Evolutionary conservation across 2,329 filamentous ascomycete genomes (phyloP).

Genomic region (Calonectria honghensis): DNA sequence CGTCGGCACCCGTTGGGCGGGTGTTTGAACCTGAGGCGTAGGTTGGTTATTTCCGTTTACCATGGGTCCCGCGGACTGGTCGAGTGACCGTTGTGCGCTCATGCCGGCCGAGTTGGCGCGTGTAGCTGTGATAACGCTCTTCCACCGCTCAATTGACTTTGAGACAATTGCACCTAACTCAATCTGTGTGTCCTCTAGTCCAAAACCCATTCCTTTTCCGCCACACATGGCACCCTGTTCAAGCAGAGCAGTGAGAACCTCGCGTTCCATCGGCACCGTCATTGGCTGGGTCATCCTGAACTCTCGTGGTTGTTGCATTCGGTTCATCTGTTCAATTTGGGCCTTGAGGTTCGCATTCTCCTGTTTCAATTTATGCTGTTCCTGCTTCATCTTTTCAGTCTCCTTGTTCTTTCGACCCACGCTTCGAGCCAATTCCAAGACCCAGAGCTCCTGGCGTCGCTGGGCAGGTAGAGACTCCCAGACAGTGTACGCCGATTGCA

Average conservation of each 20-base stretch:
- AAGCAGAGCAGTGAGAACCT: conserved; percentile 67
- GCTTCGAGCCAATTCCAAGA: conserved; percentile 76
- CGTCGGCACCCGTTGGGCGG: conserved; percentile 45
- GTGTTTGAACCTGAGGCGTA: conserved; percentile 48
- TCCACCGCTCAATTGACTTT: conserved; percentile 77
- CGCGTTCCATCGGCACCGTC: conserved; percentile 71
- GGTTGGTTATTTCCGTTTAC: conserved; percentile 46
- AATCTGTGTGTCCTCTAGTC: conserved; percentile 69
- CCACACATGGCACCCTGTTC: conserved; percentile 65
- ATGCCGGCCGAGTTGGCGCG: conserved; percentile 67
- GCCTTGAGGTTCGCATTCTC: conserved; percentile 74
- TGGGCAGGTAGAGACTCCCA: conserved; percentile 81
- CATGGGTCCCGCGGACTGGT: conserved; percentile 55
- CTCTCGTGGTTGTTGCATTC: conserved; percentile 76
- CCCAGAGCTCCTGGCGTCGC: conserved; percentile 76
- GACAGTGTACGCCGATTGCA: conserved; percentile 84
- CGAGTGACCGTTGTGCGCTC: conserved; percentile 70
- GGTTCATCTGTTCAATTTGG: conserved; percentile 76
- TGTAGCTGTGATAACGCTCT: conserved; percentile 73
- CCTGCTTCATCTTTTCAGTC: conserved; percentile 69
- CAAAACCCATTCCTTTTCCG: conserved; percentile 65
- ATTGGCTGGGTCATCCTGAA: conserved; percentile 72
- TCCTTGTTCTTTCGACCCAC: conserved; percentile 75
- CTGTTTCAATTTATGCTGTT: conserved; percentile 71
- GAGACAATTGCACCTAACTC: conserved; percentile 72